These are phyloP conservation scores for Suhomyces sp. DNA, from an alignment of 805 yeast species.

Conservation along the genomic window DNA sequence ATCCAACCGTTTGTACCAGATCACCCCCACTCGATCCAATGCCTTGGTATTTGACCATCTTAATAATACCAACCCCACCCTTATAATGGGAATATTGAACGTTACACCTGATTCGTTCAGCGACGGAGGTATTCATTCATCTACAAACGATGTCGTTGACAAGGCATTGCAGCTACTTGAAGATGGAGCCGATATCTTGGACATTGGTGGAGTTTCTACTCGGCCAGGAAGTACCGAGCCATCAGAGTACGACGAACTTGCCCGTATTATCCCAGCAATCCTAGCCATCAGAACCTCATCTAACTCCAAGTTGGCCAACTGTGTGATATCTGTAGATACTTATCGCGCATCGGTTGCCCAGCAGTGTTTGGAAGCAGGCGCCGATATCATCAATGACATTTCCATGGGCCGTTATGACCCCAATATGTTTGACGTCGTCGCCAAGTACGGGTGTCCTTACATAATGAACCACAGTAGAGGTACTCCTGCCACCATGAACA, in stretches of 20 bases:
- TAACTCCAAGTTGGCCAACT: constrained; percentile 33
- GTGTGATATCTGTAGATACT: constrained; percentile 82
- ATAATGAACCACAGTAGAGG: constrained; percentile 86
- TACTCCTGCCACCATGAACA: constrained; percentile 67
- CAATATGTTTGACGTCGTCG: constrained; percentile 64
- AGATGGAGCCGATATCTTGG: constrained; percentile 73
- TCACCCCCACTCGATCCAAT: constrained; percentile 44
- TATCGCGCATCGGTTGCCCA: constrained; percentile 75
- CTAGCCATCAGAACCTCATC: constrained; percentile 50
- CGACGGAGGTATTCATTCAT: constrained; percentile 67
- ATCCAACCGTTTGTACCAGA: constrained; percentile 46
- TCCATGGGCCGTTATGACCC: constrained; percentile 75
- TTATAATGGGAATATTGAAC: constrained; percentile 84
- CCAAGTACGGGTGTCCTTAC: constrained; percentile 69
- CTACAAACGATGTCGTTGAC: not conserved
- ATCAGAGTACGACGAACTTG: constrained; percentile 60
- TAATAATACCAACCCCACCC: constrained; percentile 48
- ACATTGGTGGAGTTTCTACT: constrained; percentile 93
- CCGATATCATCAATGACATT: constrained; percentile 89
- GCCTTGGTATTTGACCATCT: constrained; percentile 44
- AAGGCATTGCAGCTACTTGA: constrained; percentile 37
- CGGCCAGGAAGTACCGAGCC: constrained; percentile 77
- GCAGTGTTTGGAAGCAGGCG: constrained; percentile 68
- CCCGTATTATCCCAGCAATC: constrained; percentile 69
- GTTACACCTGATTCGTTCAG: constrained; percentile 94